Conservation (phyloP, 495 filamentous ascomycete species). For the Penicillium angulare region DNA sequence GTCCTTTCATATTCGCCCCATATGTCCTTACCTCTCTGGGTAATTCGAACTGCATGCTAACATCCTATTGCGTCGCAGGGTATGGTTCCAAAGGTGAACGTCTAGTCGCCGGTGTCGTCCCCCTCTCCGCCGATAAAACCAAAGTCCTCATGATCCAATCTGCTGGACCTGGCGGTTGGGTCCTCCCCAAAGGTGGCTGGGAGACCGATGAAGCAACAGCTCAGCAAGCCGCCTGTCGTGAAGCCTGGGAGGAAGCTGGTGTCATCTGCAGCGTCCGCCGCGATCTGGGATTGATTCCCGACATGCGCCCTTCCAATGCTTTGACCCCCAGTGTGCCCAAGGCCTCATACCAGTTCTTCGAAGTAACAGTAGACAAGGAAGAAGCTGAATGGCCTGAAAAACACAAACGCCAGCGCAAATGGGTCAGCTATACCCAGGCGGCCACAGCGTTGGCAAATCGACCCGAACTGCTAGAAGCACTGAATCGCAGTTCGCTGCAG, state of each 20-base stretch:
- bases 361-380: constrained; percentile 77
- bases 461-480: constrained; percentile 84
- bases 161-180: constrained; percentile 84
- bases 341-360: constrained; percentile 83
- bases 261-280: constrained; percentile 76
- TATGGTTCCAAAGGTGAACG: constrained; percentile 91
- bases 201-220: constrained; percentile 82
- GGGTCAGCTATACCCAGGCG: constrained; percentile 85
- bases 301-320: constrained; percentile 60
- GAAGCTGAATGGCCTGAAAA: constrained; percentile 90
- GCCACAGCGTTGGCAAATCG: constrained; percentile 68
- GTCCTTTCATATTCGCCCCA: too few relatives aligned
- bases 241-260: constrained; percentile 98
- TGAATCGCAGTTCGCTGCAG: constrained; percentile 76
- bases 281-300: constrained; percentile 82
- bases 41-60: constrained; percentile 3
- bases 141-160: constrained; percentile 93
- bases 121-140: constrained; percentile 69
- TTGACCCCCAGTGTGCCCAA: constrained; percentile 66
- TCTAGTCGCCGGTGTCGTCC: constrained; percentile 92
- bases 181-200: constrained; percentile 97
- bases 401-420: constrained; percentile 84
- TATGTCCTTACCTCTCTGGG: background rate
- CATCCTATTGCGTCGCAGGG: constrained; percentile 50
- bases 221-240: constrained; percentile 67